These are phyloP conservation scores for Vanderwaltozyma verrucispora DNA, from an alignment of 805 yeast species.

Conservation along the genomic window DNA sequence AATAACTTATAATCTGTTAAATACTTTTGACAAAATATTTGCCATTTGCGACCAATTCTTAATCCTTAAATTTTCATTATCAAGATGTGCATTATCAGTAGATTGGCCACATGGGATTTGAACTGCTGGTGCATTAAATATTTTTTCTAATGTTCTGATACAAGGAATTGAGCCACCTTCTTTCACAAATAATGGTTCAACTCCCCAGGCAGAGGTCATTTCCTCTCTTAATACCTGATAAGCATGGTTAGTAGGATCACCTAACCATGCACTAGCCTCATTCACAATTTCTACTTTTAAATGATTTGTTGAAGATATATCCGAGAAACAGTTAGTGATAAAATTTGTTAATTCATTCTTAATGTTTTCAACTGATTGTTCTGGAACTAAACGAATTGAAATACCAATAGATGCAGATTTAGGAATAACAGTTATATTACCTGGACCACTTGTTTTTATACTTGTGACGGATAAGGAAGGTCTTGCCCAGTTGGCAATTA, in stretches of 20 bases:
- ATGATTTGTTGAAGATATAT: conserved; percentile 50
- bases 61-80: conserved; percentile 75
- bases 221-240: conserved; percentile 58
- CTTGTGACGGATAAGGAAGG: conserved; percentile 87
- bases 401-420: conserved; percentile 64
- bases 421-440: conserved; percentile 83
- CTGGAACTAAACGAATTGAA: conserved; percentile 84
- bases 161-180: conserved; percentile 98
- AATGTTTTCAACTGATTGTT: conserved; percentile 57
- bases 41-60: conserved; percentile 68
- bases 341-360: conserved; percentile 40
- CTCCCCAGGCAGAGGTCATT: conserved; percentile 60
- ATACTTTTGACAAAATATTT: conserved; percentile 46
- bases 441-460: conserved; percentile 81
- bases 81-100: conserved; percentile 87
- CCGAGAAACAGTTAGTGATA: conserved; percentile 38
- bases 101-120: conserved; percentile 96
- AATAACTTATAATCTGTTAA: conserved; percentile 34
- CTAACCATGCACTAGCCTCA: conserved; percentile 95
- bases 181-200: conserved; percentile 74
- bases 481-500: conserved; percentile 76
- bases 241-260: conserved; percentile 68
- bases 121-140: conserved; percentile 79
- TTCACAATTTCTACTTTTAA: conserved; percentile 54
- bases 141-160: conserved; percentile 71